Evolutionary conservation across 805 yeast genomes (phyloP).

Genomic region (Kluyveromyces lactis): DNA sequence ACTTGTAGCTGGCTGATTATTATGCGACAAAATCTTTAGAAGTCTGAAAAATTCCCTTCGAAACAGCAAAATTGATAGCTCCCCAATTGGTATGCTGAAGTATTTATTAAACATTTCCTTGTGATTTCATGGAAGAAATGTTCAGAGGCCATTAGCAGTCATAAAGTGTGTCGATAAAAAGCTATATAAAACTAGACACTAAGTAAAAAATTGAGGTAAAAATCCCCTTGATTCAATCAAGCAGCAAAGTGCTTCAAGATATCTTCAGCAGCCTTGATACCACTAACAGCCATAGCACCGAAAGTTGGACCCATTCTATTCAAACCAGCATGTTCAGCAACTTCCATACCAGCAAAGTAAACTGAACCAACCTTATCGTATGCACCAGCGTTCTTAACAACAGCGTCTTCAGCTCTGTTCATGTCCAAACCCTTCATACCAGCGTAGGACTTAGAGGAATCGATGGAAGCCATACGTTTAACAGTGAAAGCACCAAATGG

Average conservation of each 20-base stretch:
- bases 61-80: too few relatives aligned
- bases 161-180: too few relatives aligned
- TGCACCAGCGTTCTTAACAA: conserved; percentile 56
- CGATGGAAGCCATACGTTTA: conserved; percentile 53
- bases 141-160: too few relatives aligned
- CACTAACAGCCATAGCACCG: conserved; percentile 74
- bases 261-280: conserved; percentile 68
- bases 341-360: conserved; percentile 60
- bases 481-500: conserved; percentile 77
- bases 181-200: too few relatives aligned
- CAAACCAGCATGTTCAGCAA: conserved; percentile 67
- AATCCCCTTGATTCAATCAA: too few relatives aligned
- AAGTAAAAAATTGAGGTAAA: too few relatives aligned
- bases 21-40: too few relatives aligned
- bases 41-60: too few relatives aligned
- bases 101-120: too few relatives aligned
- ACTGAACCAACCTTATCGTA: conserved; percentile 25
- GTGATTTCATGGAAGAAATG: too few relatives aligned
- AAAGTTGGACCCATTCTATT: conserved; percentile 83
- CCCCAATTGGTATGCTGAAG: too few relatives aligned
- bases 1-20: too few relatives aligned
- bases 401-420: conserved; percentile 70
- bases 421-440: conserved; percentile 76
- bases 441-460: conserved; percentile 39
- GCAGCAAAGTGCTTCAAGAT: conserved; percentile 27